Percentiles rank a stretch among this genome's conserved stretches.
Conservation (phyloP, 2,329 filamentous ascomycete genomes). For the Meredithiella fracta region DNA sequence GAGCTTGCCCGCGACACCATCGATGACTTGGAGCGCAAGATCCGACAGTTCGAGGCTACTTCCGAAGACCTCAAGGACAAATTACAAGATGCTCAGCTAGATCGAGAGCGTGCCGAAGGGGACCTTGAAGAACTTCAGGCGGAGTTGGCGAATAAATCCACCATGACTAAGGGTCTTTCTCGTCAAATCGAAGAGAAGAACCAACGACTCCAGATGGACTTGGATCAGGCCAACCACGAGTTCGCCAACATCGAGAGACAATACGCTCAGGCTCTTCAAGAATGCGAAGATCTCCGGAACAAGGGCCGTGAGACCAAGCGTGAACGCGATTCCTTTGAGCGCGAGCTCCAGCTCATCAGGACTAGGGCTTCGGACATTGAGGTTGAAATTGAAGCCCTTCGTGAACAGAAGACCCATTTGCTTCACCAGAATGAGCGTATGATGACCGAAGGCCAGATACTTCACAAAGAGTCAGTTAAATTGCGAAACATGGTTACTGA, state of each 20-base stretch:
- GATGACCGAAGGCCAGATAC: conserved; percentile 45
- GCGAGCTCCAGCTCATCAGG: conserved; percentile 22
- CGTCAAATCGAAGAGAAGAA: conserved; percentile 60
- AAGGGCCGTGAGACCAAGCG: conserved; percentile 29
- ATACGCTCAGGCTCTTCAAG: conserved; percentile 28
- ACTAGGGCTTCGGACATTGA: conserved; percentile 32
- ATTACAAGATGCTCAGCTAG: conserved; percentile 34
- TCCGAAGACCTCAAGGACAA: conserved; percentile 38
- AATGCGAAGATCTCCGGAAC: conserved; percentile 29
- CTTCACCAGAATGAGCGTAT: conserved; percentile 53
- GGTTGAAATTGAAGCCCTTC: conserved; percentile 40
- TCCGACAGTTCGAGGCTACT: conserved; percentile 37
- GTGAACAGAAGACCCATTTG: conserved; percentile 52
- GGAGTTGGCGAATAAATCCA: conserved; percentile 64
- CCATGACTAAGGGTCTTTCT: conserved; percentile 56
- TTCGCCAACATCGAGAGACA: conserved; percentile 37
- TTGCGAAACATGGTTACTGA: conserved; percentile 31
- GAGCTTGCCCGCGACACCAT: conserved; percentile 42
- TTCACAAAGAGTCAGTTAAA: conserved; percentile 46
- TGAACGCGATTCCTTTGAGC: conserved; percentile 26
- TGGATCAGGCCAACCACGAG: conserved; percentile 36
- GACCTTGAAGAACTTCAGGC: conserved; percentile 53
- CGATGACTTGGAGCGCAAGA: conserved; percentile 38
- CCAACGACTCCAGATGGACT: conserved; percentile 47
- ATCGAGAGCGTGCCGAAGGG: conserved; percentile 40